These are phyloP conservation scores for Fusarium sp. DNA, from an alignment of 2,329 filamentous ascomycete species.

Conservation along the genomic window DNA sequence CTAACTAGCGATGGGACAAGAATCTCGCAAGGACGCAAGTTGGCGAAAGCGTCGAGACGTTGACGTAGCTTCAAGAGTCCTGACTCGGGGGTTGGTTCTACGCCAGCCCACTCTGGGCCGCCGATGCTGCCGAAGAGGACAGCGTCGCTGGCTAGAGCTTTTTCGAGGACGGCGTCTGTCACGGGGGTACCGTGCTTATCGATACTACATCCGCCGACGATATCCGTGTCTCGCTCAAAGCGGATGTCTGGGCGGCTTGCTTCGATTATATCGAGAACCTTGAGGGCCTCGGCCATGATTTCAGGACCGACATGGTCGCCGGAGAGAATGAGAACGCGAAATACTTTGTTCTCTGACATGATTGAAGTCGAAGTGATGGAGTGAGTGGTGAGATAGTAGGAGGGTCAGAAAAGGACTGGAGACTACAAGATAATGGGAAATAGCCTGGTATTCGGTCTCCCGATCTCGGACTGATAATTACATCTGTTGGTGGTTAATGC, in stretches of 20 bases:
- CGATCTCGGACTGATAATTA: not conserved
- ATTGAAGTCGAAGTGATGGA: too few relatives aligned
- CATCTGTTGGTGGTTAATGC: not conserved
- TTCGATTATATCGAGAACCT: conserved; percentile 56
- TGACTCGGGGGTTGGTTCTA: conserved; percentile 56
- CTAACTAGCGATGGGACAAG: conserved; percentile 54
- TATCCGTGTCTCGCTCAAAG: conserved; percentile 45
- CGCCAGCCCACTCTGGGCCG: conserved; percentile 58
- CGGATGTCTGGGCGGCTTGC: conserved; percentile 43
- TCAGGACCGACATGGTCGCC: conserved; percentile 61
- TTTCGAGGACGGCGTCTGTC: conserved; percentile 55
- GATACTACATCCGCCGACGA: conserved; percentile 53
- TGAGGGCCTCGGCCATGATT: conserved; percentile 57
- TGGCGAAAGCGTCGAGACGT: conserved; percentile 59
- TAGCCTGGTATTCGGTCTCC: not conserved
- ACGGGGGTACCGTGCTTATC: conserved; percentile 56
- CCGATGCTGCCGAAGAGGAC: conserved; percentile 60
- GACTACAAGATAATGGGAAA: not conserved
- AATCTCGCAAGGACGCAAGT: conserved; percentile 60
- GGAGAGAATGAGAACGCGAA: conserved; percentile 55
- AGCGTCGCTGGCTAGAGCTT: conserved; percentile 54
- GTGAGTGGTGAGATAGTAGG: not conserved
- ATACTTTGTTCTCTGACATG: conserved; percentile 9
- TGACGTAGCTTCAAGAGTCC: conserved; percentile 55
- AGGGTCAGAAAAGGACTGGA: rapidly evolving